phyloP scores from a whole-genome alignment of 2,329 filamentous ascomycete genomes.

The Aspergillus aculeatus region DNA sequence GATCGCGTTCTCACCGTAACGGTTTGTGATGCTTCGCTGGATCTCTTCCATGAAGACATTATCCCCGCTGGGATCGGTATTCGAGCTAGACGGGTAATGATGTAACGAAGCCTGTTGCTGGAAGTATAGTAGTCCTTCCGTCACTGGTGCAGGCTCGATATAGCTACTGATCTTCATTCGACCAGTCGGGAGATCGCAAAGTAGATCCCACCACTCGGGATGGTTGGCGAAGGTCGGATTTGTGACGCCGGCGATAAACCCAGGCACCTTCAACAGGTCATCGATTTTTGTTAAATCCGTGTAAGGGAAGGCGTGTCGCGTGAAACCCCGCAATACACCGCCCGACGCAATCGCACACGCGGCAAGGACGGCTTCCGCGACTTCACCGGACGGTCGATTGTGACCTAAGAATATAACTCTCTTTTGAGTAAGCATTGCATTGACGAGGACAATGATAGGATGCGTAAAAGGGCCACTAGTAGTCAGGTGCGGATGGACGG shows the following conservation, averaged over 20 bases:
- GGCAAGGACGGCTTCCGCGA: slow-evolving; percentile 96
- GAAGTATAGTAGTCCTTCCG: slow-evolving; percentile 84
- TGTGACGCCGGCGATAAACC: slow-evolving; percentile 96
- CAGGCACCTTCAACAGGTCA: slow-evolving; percentile 89
- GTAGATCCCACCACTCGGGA: slow-evolving; percentile 95
- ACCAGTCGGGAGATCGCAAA: slow-evolving; percentile 89
- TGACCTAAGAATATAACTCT: slow-evolving; percentile 93
- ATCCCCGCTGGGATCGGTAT: slow-evolving; percentile 76
- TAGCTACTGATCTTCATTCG: slow-evolving; percentile 91
- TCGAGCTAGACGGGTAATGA: slow-evolving; percentile 25
- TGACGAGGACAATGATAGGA: slow-evolving; percentile 90
- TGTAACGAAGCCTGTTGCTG: slow-evolving; percentile 62
- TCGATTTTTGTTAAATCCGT: slow-evolving; percentile 98
- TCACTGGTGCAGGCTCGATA: slow-evolving; percentile 76
- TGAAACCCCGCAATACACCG: slow-evolving; percentile 89
- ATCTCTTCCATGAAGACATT: slow-evolving; percentile 85
- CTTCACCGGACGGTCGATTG: slow-evolving; percentile 90
- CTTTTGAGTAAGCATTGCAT: slow-evolving; percentile 94
- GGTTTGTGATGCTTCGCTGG: slow-evolving; percentile 74
- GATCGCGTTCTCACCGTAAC: slow-evolving; percentile 86
- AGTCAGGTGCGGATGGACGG: slow-evolving; percentile 85
- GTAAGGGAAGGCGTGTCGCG: slow-evolving; percentile 93
- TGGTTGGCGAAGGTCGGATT: slow-evolving; percentile 95
- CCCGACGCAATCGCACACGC: slow-evolving; percentile 92
- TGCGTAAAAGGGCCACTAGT: slow-evolving; percentile 88